These are phyloP conservation scores for Scutellaria barbata DNA, from an alignment of 257 asterid species.

Conservation along the genomic window DNA sequence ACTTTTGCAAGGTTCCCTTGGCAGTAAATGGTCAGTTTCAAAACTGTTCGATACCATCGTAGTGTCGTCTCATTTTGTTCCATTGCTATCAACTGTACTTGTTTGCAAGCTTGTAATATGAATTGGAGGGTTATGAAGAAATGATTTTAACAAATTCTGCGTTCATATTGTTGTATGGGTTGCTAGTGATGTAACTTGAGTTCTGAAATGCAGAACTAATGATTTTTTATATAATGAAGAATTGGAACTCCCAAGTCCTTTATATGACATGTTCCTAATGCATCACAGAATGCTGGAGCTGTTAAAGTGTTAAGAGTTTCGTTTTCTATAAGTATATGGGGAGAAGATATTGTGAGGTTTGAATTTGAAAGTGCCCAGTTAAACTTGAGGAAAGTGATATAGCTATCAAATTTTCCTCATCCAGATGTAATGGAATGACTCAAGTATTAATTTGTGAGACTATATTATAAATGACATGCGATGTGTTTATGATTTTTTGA, in stretches of 20 bases:
- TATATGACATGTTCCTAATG: background rate
- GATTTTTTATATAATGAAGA: background rate
- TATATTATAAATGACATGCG: background rate
- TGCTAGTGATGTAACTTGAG: constrained; percentile 1
- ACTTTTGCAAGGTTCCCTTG: constrained; percentile 88
- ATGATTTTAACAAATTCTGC: background rate
- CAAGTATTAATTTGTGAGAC: background rate
- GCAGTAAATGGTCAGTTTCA: constrained; percentile 64
- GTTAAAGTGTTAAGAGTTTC: background rate
- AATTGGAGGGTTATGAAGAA: constrained; percentile 19
- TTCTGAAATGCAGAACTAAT: background rate
- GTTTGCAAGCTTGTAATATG: background rate
- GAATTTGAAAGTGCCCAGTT: constrained; percentile 13
- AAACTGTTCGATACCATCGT: background rate
- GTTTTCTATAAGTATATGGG: background rate
- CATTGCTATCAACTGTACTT: no score
- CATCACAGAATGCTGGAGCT: no score
- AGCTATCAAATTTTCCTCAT: background rate
- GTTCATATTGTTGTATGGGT: constrained; percentile 13
- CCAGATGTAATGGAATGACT: background rate
- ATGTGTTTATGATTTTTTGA: background rate
- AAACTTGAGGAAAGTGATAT: background rate
- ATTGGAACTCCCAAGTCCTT: background rate
- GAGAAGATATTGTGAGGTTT: background rate
- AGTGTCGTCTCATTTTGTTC: no score